Evolutionary conservation across 2,329 filamentous ascomycete genomes (phyloP).

Genomic region (Allantophomopsis lycopodina): DNA sequence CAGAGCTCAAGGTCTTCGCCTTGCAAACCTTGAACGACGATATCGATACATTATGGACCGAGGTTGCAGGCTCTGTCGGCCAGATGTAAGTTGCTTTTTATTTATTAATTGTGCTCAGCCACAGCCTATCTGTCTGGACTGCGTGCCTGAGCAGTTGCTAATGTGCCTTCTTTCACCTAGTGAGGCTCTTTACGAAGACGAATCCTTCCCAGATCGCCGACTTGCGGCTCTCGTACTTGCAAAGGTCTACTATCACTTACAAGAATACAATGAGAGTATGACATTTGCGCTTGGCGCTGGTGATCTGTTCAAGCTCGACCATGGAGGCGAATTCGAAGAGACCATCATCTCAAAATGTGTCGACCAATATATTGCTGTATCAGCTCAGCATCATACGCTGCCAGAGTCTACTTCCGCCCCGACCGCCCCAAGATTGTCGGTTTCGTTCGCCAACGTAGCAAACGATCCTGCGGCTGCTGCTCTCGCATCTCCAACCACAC

Average conservation of each 20-base stretch:
- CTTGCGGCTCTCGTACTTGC: constrained; percentile 88
- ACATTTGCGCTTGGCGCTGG: constrained; percentile 90
- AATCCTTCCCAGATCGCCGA: constrained; percentile 83
- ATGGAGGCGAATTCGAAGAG: constrained; percentile 90
- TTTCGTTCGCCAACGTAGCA: constrained; percentile 57
- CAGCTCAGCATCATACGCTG: constrained; percentile 40
- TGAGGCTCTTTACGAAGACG: constrained; percentile 95
- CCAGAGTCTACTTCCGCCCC: constrained; percentile 34
- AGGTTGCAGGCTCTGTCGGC: constrained; percentile 82
- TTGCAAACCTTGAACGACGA: constrained; percentile 91
- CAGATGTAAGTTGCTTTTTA: constrained; percentile 73
- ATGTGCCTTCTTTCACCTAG: constrained; percentile 29
- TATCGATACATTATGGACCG: constrained; percentile 94
- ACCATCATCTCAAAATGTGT: constrained; percentile 98
- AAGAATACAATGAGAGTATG: constrained; percentile 99
- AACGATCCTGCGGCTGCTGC: constrained; percentile 46
- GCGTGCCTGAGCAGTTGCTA: neutral
- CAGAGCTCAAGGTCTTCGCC: constrained; percentile 87
- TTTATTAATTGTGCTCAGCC: no score
- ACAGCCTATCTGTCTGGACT: no score
- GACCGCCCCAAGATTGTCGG: constrained; percentile 45
- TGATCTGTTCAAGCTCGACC: constrained; percentile 86
- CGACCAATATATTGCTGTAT: constrained; percentile 88
- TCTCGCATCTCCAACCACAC: constrained; percentile 77
- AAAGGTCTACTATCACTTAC: constrained; percentile 97